These are phyloP conservation scores for Teunomyces funiuensis DNA, from an alignment of 805 yeast species.

Conservation along the genomic window DNA sequence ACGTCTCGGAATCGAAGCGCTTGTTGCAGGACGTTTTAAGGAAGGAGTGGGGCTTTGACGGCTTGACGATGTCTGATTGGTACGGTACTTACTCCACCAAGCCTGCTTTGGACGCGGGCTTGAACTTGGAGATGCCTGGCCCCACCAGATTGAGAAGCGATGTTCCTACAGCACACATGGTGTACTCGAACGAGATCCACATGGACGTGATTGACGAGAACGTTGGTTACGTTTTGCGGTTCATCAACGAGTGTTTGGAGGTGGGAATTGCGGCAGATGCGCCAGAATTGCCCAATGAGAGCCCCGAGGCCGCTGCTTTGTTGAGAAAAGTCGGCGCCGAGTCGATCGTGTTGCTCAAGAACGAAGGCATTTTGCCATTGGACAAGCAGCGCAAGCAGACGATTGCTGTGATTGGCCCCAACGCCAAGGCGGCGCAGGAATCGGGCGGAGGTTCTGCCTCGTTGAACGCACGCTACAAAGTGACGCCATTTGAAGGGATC, in stretches of 20 bases:
- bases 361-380: conserved; percentile 52
- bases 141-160: conserved; percentile 48
- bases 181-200: conserved; percentile 41
- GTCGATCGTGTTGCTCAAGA: conserved; percentile 56
- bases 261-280: conserved; percentile 42
- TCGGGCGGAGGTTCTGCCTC: conserved; percentile 68
- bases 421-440: conserved; percentile 48
- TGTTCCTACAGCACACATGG: conserved; percentile 41
- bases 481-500: conserved; percentile 51
- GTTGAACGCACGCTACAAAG: conserved; percentile 45
- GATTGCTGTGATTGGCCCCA: conserved; percentile 60
- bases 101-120: conserved; percentile 51
- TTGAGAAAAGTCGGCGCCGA: conserved; percentile 37
- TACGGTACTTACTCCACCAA: conserved; percentile 52
- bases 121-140: conserved; percentile 71
- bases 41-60: conserved; percentile 58
- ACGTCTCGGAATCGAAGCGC: conserved; percentile 47
- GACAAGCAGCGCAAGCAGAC: conserved; percentile 25
- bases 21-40: conserved; percentile 49
- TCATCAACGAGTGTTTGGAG: conserved; percentile 43
- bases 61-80: conserved; percentile 65
- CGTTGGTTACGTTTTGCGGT: conserved; percentile 46
- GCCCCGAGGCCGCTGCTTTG: conserved; percentile 23
- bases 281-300: conserved; percentile 40
- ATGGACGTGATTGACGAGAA: conserved; percentile 45